Base-by-base conservation (phyloP, 768 basidiomycete species). In the Tylopilus cervinicoccineus region DNA sequence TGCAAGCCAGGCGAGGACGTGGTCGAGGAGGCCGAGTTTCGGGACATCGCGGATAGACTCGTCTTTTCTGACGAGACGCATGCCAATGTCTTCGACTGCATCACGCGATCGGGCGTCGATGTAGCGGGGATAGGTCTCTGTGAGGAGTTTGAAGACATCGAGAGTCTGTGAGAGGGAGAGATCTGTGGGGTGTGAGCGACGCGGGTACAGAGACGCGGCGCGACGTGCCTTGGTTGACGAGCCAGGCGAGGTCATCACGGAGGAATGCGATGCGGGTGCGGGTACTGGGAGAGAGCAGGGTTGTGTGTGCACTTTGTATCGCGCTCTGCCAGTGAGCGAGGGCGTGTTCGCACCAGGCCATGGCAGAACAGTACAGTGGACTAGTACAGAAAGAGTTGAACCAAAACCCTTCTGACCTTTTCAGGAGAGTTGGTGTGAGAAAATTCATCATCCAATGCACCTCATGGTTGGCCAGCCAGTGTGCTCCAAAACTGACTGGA, bases 91-190 rank as follows among this genome's bases (percentile, higher is more conserved):
- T 57, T 90, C 83, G 1, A 88, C 86, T 3, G 86, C 87, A 47
- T 80, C 76, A 51, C 84, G 74, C 1, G 91, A 93, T 40, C 73
- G 60, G 3, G 75, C 64, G 63, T 94, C 92, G 37, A 80, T 70
- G 72, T 93, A 93, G 57, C 85, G 80, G 14, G 87, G 81, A 65
- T 90, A 87, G 0, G 88, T 92, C 43, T 80, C 69, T 2, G 84
- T 86, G 41, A 93, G 68, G 5, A 93, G 70, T 49, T 75, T 74
- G 65, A 93, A 85, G 22, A 93, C 58, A 60, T 90, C 89, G 67
- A 84, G 56, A 17, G 71, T 72, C 60, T 87, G 84, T 0, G 78
- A 71, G 43, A 83, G 66, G 29, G 67, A 70, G 44, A 88, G 68
- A 58, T 83, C 88, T 90, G 53, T 23, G 19, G 29, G 38, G 22